phyloP scores from a whole-genome alignment of 2,329 filamentous ascomycete species.

The Coniochaeta prunicola region DNA sequence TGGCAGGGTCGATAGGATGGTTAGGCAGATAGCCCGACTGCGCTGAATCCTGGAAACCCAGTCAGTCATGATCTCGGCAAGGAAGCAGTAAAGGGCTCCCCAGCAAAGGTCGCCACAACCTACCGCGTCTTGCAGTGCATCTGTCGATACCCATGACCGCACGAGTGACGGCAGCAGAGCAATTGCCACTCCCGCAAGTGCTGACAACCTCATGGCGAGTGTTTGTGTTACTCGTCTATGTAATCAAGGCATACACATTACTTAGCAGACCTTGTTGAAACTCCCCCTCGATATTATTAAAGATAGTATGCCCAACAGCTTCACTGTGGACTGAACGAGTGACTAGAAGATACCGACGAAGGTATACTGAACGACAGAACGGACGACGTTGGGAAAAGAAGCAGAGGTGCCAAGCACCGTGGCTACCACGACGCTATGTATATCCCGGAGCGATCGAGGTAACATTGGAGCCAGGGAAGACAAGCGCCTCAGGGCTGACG shows the following conservation, averaged over 20 bases:
- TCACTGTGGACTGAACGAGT: neutral
- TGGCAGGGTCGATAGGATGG: slow-evolving; percentile 32
- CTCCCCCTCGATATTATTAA: neutral
- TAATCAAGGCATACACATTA: neutral
- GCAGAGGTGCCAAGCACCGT: neutral
- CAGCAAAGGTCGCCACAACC: neutral
- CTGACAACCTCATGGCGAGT: neutral
- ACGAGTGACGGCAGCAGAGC: neutral
- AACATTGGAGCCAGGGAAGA: neutral
- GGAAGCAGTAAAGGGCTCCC: neutral
- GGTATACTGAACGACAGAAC: neutral
- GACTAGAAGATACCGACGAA: neutral
- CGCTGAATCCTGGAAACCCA: slow-evolving; percentile 14
- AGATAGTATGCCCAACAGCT: neutral
- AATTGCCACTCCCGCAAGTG: neutral
- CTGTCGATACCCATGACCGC: neutral
- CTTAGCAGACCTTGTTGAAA: neutral
- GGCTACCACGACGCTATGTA: neutral
- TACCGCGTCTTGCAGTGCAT: neutral
- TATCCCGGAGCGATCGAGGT: neutral
- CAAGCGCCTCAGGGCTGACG: neutral
- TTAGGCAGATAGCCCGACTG: slow-evolving; percentile 30
- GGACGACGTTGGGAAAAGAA: neutral
- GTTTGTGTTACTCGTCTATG: neutral
- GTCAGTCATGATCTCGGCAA: neutral